These are phyloP conservation scores for Malus asiatica DNA, from an alignment of 306 rosid species.

Conservation along the genomic window DNA sequence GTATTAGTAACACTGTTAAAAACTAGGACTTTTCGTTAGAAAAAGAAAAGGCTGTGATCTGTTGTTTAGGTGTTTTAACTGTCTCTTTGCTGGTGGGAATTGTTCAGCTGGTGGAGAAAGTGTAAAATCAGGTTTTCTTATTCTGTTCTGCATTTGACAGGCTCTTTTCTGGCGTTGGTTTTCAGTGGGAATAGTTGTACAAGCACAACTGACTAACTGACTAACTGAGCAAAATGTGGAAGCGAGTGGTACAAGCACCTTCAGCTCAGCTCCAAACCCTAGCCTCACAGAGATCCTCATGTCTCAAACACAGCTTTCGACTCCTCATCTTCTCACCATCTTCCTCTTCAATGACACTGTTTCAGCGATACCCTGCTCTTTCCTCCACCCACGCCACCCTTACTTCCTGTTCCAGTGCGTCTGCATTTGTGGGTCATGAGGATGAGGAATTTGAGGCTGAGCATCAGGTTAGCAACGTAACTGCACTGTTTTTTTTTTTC, in stretches of 20 bases:
- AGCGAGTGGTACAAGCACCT: background rate
- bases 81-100: no score
- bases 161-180: no score
- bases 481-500: background rate
- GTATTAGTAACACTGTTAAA: no score
- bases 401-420: background rate
- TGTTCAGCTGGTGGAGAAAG: no score
- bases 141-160: no score
- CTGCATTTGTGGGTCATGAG: background rate
- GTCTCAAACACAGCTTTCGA: background rate
- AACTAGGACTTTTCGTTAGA: no score
- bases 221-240: slow-evolving; percentile 6
- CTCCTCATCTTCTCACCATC: background rate
- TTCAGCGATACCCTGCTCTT: background rate
- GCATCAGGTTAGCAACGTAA: background rate
- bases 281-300: background rate
- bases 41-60: no score
- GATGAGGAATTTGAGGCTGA: background rate
- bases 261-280: background rate
- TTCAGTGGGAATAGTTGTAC: no score
- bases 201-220: background rate
- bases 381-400: background rate
- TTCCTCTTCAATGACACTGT: background rate
- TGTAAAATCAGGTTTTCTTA: no score
- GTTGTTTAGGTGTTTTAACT: no score